Evolutionary conservation across 495 filamentous ascomycete genomes (phyloP), one percentile per base, ranked within the genome.

Genomic region (Staphylotrichum longicolle): DNA sequence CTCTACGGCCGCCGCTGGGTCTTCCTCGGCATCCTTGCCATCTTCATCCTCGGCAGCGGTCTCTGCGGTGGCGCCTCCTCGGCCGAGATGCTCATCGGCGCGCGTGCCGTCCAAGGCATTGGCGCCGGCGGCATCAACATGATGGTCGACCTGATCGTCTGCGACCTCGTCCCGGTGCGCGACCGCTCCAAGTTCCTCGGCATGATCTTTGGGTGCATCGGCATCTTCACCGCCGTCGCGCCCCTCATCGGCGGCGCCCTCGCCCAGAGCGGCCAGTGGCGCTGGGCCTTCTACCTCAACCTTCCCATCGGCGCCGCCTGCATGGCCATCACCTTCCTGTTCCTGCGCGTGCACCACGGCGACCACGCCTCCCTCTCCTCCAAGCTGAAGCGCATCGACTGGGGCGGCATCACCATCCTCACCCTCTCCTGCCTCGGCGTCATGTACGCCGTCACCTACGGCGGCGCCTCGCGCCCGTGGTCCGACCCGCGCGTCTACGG

Each of bases 61-160:
- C 69, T 83, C 14, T 60, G 65, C 35, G 77, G 77, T 0, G 67
- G 68, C 32, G 72, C 78, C 1, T 60, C 59, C 1, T 66, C 41
- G 35, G 70, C 66, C 14, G 62, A 57, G 3, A 90, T 90, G 84
- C 81, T 95, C 60, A 82, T 95, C 49, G 82, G 81, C 0, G 91
- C 87, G n/a, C 77, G 91, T 66, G 85, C 85, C 1, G 76, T 96
- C 40, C 91, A 96, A 68, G 91, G 91, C 58, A 74, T 88, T 35
- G 91, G 90, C 20, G 86, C 87, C 39, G 91, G 91, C 54, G 20
- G 47, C 47, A 49, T 49, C 47, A 9, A 32, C 27, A 84, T 88
- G 15, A 72, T 93, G 61, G 84, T 88, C 37, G 91, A 94, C 67
- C 90, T 94, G 14, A 67, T 74, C 48, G 87, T 67, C 47, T 84